Evolutionary conservation across 2,329 filamentous ascomycete species (phyloP).

Genomic region (Fusarium sp.): DNA sequence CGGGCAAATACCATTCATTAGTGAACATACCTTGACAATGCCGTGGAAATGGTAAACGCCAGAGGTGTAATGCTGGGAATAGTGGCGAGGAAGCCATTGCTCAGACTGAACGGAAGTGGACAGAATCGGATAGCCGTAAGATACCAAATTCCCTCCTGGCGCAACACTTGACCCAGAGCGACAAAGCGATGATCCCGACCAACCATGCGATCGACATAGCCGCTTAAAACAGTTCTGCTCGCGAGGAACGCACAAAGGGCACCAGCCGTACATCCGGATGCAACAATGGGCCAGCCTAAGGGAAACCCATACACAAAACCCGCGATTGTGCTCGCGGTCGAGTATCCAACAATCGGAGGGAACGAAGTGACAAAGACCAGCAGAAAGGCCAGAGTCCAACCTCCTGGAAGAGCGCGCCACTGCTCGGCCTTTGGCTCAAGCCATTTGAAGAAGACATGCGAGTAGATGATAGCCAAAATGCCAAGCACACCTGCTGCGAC

Average conservation of each 20-base stretch:
- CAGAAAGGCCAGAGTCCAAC: conserved; percentile 79
- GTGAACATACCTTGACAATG: conserved; percentile 67
- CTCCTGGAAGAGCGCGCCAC: conserved; percentile 78
- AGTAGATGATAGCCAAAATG: conserved; percentile 79
- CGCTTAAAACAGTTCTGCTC: conserved; percentile 79
- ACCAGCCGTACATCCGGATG: conserved; percentile 79
- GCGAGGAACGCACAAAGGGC: conserved; percentile 82
- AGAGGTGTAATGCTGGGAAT: conserved; percentile 85
- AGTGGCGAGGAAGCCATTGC: conserved; percentile 93
- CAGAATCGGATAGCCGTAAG: conserved; percentile 93
- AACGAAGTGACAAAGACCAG: conserved; percentile 82
- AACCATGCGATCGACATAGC: conserved; percentile 82
- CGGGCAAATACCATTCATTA: neutral
- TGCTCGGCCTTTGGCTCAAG: conserved; percentile 77
- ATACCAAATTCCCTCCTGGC: conserved; percentile 88
- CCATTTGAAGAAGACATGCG: conserved; percentile 79
- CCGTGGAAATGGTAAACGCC: conserved; percentile 83
- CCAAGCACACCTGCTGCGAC: conserved; percentile 63
- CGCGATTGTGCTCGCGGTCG: conserved; percentile 69
- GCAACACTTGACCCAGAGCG: conserved; percentile 85
- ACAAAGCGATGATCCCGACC: conserved; percentile 87
- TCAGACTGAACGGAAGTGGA: conserved; percentile 90
- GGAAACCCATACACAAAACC: conserved; percentile 67
- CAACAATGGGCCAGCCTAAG: conserved; percentile 82
- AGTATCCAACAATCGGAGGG: conserved; percentile 89